Conservation (phyloP, 2,329 filamentous ascomycete species). For the Orbilia oligospora region DNA sequence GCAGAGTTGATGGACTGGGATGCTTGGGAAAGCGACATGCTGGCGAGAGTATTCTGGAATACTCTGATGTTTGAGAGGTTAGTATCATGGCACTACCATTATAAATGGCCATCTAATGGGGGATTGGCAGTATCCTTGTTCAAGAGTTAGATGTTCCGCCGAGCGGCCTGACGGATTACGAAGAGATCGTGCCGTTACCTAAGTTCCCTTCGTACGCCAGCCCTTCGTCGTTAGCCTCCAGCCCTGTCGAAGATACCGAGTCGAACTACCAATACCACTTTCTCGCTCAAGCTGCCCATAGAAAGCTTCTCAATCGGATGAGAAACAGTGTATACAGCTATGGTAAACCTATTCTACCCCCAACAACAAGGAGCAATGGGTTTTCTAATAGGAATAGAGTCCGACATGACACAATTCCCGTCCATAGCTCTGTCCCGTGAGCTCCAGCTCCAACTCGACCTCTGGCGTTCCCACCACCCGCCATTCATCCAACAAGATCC, state of each 20-base stretch:
- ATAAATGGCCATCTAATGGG: not conserved
- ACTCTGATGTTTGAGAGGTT: slow-evolving; percentile 71
- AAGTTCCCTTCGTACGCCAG: slow-evolving; percentile 70
- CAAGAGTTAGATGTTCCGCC: slow-evolving; percentile 72
- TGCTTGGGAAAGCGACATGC: slow-evolving; percentile 73
- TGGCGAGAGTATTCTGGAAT: slow-evolving; percentile 73
- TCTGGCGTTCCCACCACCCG: slow-evolving; percentile 72
- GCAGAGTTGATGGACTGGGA: slow-evolving; percentile 68
- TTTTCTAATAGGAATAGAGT: slow-evolving; percentile 66
- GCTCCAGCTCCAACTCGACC: slow-evolving; percentile 72
- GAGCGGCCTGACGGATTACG: slow-evolving; percentile 70
- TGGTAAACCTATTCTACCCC: slow-evolving; percentile 64
- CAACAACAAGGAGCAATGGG: not conserved
- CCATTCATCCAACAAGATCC: slow-evolving; percentile 67
- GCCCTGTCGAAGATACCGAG: slow-evolving; percentile 69
- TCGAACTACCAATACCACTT: slow-evolving; percentile 74
- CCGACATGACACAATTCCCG: slow-evolving; percentile 65
- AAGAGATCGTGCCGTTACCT: slow-evolving; percentile 71
- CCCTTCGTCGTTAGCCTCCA: slow-evolving; percentile 60
- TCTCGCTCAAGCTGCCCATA: slow-evolving; percentile 72
- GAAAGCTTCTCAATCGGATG: slow-evolving; percentile 72
- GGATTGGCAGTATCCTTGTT: slow-evolving; percentile 70
- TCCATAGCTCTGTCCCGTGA: slow-evolving; percentile 70
- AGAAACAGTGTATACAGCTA: slow-evolving; percentile 71
- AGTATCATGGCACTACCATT: not conserved